Percentiles rank a stretch among this genome's conserved stretches.
These are phyloP conservation scores for Lasiosphaeriaceae sp. DNA, from an alignment of 495 filamentous ascomycete genomes.

Conservation along the genomic window DNA sequence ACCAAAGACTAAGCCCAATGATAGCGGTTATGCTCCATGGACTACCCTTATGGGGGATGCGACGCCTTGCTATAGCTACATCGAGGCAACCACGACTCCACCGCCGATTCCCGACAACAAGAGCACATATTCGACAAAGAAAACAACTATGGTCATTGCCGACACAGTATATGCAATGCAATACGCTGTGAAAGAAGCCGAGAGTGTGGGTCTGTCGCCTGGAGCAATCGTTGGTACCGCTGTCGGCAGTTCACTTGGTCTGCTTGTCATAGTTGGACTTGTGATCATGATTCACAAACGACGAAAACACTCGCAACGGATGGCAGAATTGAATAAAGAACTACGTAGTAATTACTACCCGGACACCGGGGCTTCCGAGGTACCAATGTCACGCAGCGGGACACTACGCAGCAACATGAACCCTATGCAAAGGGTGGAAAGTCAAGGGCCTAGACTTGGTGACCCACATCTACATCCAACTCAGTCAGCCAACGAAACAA, in stretches of 20 bases:
- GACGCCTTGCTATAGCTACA: slow-evolving; percentile 20
- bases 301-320: neutral
- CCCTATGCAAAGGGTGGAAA: neutral
- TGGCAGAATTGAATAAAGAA: slow-evolving; percentile 3
- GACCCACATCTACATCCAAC: neutral
- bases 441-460: neutral
- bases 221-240: slow-evolving; percentile 18
- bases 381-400: neutral
- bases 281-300: slow-evolving; percentile 4
- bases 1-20: neutral
- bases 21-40: slow-evolving; percentile 19
- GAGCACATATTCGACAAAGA: neutral
- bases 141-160: slow-evolving; percentile 11
- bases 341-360: slow-evolving; percentile 6
- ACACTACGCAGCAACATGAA: neutral
- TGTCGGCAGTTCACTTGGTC: slow-evolving; percentile 4
- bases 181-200: slow-evolving; percentile 7
- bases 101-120: slow-evolving; percentile 1
- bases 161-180: slow-evolving; percentile 15
- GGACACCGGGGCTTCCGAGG: slow-evolving; percentile 1
- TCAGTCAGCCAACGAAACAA: neutral
- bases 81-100: neutral
- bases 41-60: slow-evolving; percentile 16
- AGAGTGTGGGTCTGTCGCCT: neutral
- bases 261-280: slow-evolving; percentile 4